A percentile compares a stretch with the other conserved stretches of the same genome.
Conservation (phyloP, 225 moss, liverwort and hornwort species). For the Physcomitrium patens region DNA sequence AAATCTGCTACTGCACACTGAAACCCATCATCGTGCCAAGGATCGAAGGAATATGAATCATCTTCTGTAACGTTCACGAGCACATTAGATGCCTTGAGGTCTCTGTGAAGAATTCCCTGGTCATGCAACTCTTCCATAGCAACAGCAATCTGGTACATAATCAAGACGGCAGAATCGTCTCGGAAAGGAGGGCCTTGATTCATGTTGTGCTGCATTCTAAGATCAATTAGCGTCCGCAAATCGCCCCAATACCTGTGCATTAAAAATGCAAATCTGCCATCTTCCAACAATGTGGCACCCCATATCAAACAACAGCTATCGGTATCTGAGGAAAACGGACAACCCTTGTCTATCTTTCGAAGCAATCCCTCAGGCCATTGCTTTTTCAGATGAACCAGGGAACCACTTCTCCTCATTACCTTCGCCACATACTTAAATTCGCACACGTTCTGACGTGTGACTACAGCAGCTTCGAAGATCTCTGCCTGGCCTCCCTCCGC, state of each 20-base stretch:
- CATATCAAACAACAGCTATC: constrained; percentile 34
- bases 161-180: constrained; percentile 3
- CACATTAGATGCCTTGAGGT: constrained; percentile 31
- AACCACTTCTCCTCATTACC: constrained; percentile 19
- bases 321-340: constrained; percentile 27
- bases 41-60: constrained; percentile 10
- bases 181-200: constrained; percentile 17
- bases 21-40: constrained; percentile 9
- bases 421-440: constrained; percentile 23
- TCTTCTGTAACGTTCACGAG: constrained; percentile 24
- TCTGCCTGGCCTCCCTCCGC: constrained; percentile 40
- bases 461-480: constrained; percentile 25
- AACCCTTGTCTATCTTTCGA: constrained; percentile 14
- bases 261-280: constrained; percentile 29
- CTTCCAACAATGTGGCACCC: constrained; percentile 24
- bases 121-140: constrained; percentile 33
- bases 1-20: constrained; percentile 37
- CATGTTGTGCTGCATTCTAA: constrained; percentile 12
- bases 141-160: constrained; percentile 31
- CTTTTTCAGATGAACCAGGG: constrained; percentile 20
- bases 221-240: constrained; percentile 28
- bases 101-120: constrained; percentile 26
- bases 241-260: constrained; percentile 32
- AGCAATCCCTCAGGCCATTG: constrained; percentile 38
- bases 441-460: background rate